These are phyloP conservation scores for Aspergillus clavatus DNA, from an alignment of 2,329 filamentous ascomycete genomes.

Conservation along the genomic window DNA sequence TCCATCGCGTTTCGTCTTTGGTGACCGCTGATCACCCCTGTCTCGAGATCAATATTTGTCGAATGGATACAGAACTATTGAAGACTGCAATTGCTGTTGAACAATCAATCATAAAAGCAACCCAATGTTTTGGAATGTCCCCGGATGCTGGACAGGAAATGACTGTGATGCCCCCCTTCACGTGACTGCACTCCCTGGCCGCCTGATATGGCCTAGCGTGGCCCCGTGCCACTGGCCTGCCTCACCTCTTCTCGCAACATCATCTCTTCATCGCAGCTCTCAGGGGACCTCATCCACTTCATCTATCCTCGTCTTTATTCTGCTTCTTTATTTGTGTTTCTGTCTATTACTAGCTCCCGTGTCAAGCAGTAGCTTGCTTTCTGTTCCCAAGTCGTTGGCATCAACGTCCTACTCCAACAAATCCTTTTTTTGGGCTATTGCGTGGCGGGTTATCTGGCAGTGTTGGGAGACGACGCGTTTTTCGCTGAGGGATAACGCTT, in stretches of 20 bases:
- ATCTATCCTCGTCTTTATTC: slow-evolving; percentile 9
- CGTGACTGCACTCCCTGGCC: slow-evolving; percentile 11
- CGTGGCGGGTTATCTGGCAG: not conserved
- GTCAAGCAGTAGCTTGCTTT: not conserved
- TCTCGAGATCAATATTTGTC: no score
- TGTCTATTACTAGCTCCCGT: not conserved
- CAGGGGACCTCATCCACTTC: slow-evolving; percentile 1
- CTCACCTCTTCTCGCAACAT: slow-evolving; percentile 19
- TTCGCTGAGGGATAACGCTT: not conserved
- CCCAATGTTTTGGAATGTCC: no score
- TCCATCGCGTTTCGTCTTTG: slow-evolving; percentile 21
- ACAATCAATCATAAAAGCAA: not conserved
- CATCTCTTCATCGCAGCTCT: slow-evolving; percentile 16
- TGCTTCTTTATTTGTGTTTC: slow-evolving; percentile 6
- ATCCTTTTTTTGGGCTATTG: slow-evolving; percentile 1
- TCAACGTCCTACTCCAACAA: not conserved
- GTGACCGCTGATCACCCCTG: not conserved
- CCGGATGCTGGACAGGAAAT: no score
- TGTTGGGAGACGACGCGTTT: slow-evolving; percentile 1
- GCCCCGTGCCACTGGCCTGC: slow-evolving; percentile 15
- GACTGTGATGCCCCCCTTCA: slow-evolving; percentile 1
- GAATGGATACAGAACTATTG: no score
- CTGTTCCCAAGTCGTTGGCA: not conserved
- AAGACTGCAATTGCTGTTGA: not conserved
- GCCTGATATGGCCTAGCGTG: slow-evolving; percentile 19